phyloP scores from a whole-genome alignment of 108 stramenopile species.

The Cyclostephanos invisitatus region DNA sequence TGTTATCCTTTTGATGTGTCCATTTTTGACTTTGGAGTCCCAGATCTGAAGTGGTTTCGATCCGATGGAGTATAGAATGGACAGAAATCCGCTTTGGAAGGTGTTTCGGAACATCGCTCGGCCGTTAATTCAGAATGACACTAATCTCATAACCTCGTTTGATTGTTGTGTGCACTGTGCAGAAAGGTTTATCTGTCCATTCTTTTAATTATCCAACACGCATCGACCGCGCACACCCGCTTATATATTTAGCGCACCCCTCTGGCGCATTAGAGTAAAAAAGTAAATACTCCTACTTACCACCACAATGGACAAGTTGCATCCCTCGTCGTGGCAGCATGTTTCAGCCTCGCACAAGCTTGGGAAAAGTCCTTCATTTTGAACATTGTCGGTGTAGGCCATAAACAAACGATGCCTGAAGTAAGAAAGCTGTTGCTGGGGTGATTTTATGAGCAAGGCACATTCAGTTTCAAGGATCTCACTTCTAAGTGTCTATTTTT shows the following conservation, averaged over 20 bases:
- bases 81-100: slow-evolving; percentile 92
- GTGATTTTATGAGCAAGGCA: no score
- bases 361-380: background rate
- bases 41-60: slow-evolving; percentile 91
- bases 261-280: background rate
- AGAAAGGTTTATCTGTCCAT: background rate
- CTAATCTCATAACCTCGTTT: background rate
- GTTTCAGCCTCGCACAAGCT: background rate
- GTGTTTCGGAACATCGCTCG: slow-evolving; percentile 87
- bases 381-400: no score
- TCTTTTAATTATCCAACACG: no score
- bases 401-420: no score
- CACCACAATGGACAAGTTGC: background rate
- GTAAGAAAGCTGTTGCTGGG: no score
- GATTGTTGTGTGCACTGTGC: background rate
- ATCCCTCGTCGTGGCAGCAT: background rate
- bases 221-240: no score
- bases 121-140: background rate
- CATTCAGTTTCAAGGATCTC: no score
- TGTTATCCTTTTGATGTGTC: slow-evolving; percentile 93
- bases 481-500: no score
- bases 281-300: no score
- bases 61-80: slow-evolving; percentile 91
- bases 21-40: slow-evolving; percentile 87
- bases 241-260: no score